Percentiles rank a stretch among this genome's conserved stretches.
These are phyloP conservation scores for Conticribra guillardii DNA, from an alignment of 108 stramenopile species.

Conservation along the genomic window DNA sequence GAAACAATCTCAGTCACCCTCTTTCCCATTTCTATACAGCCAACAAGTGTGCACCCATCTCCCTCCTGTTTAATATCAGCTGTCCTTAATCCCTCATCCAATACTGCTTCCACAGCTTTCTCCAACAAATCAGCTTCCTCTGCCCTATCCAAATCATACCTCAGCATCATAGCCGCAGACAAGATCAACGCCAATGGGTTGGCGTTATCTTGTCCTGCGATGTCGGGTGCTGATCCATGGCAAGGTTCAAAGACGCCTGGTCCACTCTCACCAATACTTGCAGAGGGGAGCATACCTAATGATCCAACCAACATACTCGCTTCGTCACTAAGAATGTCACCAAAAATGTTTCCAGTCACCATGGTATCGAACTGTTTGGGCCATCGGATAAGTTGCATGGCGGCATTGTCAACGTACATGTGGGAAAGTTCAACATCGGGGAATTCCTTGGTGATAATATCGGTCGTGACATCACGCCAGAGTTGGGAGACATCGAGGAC, in stretches of 20 bases:
- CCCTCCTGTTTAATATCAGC: conserved; percentile 93
- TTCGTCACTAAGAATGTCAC: conserved; percentile 98
- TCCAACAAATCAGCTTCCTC: conserved; percentile 90
- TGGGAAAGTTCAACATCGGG: conserved; percentile 92
- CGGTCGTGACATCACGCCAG: conserved; percentile 95
- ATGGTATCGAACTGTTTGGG: conserved; percentile 99
- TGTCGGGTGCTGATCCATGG: conserved; percentile 98
- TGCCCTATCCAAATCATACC: conserved; percentile 92
- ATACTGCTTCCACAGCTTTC: conserved; percentile 87
- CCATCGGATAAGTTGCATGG: conserved; percentile 98
- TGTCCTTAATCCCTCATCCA: conserved; percentile 90
- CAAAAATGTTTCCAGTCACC: conserved; percentile 98
- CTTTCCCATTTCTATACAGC: conserved; percentile 90
- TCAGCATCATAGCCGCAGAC: conserved; percentile 97
- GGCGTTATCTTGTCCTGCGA: conserved; percentile 96
- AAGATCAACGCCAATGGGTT: conserved; percentile 98
- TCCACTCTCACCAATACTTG: conserved; percentile 94
- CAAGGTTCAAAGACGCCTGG: conserved; percentile 99
- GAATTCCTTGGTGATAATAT: conserved; percentile 89
- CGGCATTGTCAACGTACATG: conserved; percentile 99
- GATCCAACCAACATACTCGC: conserved; percentile 98
- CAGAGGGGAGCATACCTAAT: conserved; percentile 97
- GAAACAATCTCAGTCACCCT: conserved; percentile 74
- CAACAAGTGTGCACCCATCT: conserved; percentile 86
- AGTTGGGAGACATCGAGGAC: conserved; percentile 98